These are phyloP conservation scores for Mycena pura DNA, from an alignment of 768 basidiomycete genomes.

Conservation along the genomic window DNA sequence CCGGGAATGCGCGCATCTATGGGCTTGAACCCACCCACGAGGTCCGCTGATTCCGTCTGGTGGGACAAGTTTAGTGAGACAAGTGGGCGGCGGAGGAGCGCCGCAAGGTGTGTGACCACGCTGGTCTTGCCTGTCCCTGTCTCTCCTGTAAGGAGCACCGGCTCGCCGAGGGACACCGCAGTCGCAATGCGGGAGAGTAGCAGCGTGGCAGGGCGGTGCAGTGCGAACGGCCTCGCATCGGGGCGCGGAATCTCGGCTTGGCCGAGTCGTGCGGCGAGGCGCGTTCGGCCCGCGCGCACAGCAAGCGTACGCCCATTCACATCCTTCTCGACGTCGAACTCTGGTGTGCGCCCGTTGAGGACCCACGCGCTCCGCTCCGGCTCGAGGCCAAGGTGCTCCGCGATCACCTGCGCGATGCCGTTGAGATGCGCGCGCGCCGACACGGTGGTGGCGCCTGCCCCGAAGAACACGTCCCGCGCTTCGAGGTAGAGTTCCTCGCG, in stretches of 20 bases:
- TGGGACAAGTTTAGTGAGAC: slow-evolving; percentile 93
- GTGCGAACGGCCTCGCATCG: slow-evolving; percentile 72
- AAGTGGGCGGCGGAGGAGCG: slow-evolving; percentile 75
- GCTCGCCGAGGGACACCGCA: slow-evolving; percentile 76
- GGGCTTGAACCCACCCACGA: slow-evolving; percentile 97
- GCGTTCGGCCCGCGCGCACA: slow-evolving; percentile 68
- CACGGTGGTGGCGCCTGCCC: slow-evolving; percentile 62
- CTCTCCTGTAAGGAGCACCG: slow-evolving; percentile 92
- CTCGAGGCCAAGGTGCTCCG: slow-evolving; percentile 69
- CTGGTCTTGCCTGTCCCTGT: slow-evolving; percentile 99
- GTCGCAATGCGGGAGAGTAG: slow-evolving; percentile 84
- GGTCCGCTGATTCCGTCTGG: slow-evolving; percentile 94
- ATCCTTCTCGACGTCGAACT: slow-evolving; percentile 72
- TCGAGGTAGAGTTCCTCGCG: slow-evolving; percentile 91
- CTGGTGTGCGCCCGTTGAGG: slow-evolving; percentile 67
- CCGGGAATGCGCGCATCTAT: slow-evolving; percentile 86
- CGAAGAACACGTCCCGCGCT: slow-evolving; percentile 92
- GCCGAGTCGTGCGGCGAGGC: slow-evolving; percentile 53
- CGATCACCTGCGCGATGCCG: slow-evolving; percentile 60
- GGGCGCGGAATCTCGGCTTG: slow-evolving; percentile 43
- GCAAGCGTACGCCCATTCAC: slow-evolving; percentile 63
- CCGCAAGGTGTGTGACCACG: slow-evolving; percentile 84
- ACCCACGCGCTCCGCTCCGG: slow-evolving; percentile 76
- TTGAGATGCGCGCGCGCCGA: slow-evolving; percentile 57
- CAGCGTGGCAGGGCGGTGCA: slow-evolving; percentile 84